phyloP scores from a whole-genome alignment of 192 early-diverging fungal genomes.

The Coemansia sp. region DNA sequence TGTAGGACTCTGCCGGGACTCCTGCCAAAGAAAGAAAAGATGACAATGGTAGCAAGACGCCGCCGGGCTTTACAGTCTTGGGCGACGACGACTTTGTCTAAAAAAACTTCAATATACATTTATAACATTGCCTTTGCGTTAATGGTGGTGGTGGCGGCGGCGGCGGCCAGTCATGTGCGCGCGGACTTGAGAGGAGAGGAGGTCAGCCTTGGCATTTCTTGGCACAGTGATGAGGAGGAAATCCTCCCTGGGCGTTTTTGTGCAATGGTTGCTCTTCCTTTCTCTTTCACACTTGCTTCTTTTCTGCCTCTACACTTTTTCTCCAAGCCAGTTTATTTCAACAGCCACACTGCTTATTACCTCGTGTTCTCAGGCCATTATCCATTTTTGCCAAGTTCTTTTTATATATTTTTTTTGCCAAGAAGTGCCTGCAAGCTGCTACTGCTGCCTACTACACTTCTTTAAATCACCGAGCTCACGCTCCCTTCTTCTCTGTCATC shows the following conservation, averaged over 20 bases:
- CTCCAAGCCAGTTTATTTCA: not conserved
- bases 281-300: not conserved
- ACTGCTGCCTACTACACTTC: not conserved
- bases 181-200: conserved; percentile 10
- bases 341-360: conserved; percentile 7
- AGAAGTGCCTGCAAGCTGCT: not conserved
- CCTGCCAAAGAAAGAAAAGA: not conserved
- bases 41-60: not conserved
- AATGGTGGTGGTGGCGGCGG: not conserved
- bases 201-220: conserved; percentile 9
- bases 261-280: not conserved
- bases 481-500: not conserved
- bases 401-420: conserved; percentile 10
- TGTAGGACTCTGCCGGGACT: not conserved
- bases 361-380: not conserved
- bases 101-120: not conserved
- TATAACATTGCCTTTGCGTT: not conserved
- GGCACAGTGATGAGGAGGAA: conserved; percentile 2
- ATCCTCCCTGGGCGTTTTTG: not conserved
- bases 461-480: conserved; percentile 7
- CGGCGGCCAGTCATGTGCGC: not conserved
- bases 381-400: not conserved
- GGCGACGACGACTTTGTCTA: conserved; percentile 23
- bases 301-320: not conserved
- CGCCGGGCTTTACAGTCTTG: conserved; percentile 12